These are phyloP conservation scores for Mortierella sp. DNA, from an alignment of 371 early-diverging fungal genomes.

Conservation along the genomic window DNA sequence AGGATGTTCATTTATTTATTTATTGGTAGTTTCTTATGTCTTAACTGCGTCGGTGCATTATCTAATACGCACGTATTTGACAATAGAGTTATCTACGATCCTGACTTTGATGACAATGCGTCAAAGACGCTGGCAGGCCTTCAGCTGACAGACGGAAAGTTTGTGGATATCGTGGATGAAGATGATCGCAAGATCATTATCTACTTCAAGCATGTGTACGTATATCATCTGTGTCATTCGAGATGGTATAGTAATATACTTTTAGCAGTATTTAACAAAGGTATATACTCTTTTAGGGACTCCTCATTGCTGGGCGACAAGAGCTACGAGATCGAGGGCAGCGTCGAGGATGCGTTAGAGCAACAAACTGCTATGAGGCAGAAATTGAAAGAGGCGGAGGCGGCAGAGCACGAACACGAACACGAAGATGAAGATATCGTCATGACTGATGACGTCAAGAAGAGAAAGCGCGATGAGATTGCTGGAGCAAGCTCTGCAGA, in stretches of 20 bases:
- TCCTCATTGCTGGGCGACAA: conserved; percentile 13
- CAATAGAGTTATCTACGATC: conserved; percentile 86
- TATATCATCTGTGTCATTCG: neutral
- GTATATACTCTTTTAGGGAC: neutral
- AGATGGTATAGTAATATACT: neutral
- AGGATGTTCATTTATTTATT: neutral
- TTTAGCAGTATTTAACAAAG: neutral
- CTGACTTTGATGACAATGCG: conserved; percentile 90
- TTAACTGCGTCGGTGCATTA: neutral
- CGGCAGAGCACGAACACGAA: conserved; percentile 4
- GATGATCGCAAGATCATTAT: conserved; percentile 54
- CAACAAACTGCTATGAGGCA: conserved; percentile 24
- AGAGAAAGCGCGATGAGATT: conserved; percentile 30
- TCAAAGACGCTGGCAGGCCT: conserved; percentile 68
- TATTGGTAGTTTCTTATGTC: neutral
- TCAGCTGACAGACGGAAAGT: conserved; percentile 68
- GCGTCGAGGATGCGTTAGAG: conserved; percentile 30
- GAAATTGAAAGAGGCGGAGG: conserved; percentile 23
- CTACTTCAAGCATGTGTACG: conserved; percentile 46
- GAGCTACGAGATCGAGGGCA: conserved; percentile 34
- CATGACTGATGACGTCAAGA: conserved; percentile 30
- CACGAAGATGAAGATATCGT: conserved; percentile 24
- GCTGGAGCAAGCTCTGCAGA: neutral
- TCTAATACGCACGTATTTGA: neutral
- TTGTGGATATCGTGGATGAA: conserved; percentile 68